Evolutionary conservation across 257 asterid species (phyloP), one percentile per base, ranked within the genome.

Genomic region (Solanum lycopersicoides): DNA sequence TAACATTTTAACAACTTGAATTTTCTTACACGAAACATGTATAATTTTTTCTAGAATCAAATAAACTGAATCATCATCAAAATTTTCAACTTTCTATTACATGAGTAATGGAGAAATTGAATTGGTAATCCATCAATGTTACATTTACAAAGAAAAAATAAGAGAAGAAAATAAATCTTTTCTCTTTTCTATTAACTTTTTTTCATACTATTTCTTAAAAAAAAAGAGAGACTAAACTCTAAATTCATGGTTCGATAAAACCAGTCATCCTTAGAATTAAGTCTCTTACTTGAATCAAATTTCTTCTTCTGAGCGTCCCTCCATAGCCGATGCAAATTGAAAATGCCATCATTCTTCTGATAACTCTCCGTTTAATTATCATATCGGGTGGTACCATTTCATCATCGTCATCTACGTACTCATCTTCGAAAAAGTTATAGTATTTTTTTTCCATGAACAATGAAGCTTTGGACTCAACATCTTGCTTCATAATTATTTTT

Each of bases 371-470:
- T 72, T 95, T 92, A 28, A 91, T 88, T 83, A 94, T 93, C 28
- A 95, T 91, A 60, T 96, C 98, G 6, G 99, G 99, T 32, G 99
- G 98, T 86, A 93, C 94, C 89, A 96, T 91, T 83, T 96, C 99
- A 13, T 84, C 89, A 8, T 96, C 98, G 3, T 69, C 89, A 8
- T 86, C 86, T 12, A 87, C 15, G n/a, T 66, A 82, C 65, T 56
- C 63, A 15, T 50, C 21, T 50, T 47, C 3, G 8, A 47, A 47
- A 47, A 13, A 47, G 9, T 37, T 47, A 0, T 83, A 21, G 0
- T 83, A 21, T 9, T 60, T 34, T 9, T 28, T 30, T 1, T 9
- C 75, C 35, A 79, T 23, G 60, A 80, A 66, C 71, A 77, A 42
- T 35, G 69, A 50, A 34, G 15, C 44, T 42, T 39, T 56, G 7